Base-by-base conservation (phyloP, 306 rosid genomes). In the Cicer pinnatifidum region DNA sequence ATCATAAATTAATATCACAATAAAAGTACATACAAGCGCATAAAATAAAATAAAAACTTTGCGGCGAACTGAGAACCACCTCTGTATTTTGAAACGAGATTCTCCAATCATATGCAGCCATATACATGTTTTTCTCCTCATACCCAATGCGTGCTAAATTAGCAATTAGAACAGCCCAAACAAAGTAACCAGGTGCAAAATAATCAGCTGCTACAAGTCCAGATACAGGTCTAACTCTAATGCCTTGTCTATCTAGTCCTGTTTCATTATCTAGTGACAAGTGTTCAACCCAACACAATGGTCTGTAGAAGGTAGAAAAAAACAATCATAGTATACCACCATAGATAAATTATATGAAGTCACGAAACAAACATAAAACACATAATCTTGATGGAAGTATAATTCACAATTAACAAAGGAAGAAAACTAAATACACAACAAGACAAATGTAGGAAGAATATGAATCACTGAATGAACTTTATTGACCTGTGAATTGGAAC, bases 171-270 rank as follows among this genome's bases (percentile, higher is more conserved):
- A 90, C 96, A 38, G 96, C 96, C 96, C 96, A 90, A 11, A 90
- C 93, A 79, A 90, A 90, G 82, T 90, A 90, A 86, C 96, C 96
- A 0, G 93, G 96, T 72, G 96, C 93, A 81, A 90, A 90, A 80
- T 90, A 90, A 82, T 90, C 96, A 82, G 96, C 96, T n/a, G 96
- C 96, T 65, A 90, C 96, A 80, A 90, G 96, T 77, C 96, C 96
- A n/a, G 96, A 86, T 38, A 90, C 93, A 65, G 96, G 91, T 82
- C 96, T 88, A 47, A 90, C 88, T 84, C 96, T 82, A 78, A 90
- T 77, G 67, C 91, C 91, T n/a, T 85, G 67, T 16, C 47, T 86
- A 82, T 90, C 93, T 78, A 90, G 73, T 80, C 96, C 96, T 50
- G 96, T 90, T 81, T 88, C 96, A 83, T 90, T 88, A 78, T 90